A percentile compares a stretch with the other conserved stretches of the same genome.
Conservation (phyloP, 768 basidiomycete genomes). For the Kwoniella botswanensis region DNA sequence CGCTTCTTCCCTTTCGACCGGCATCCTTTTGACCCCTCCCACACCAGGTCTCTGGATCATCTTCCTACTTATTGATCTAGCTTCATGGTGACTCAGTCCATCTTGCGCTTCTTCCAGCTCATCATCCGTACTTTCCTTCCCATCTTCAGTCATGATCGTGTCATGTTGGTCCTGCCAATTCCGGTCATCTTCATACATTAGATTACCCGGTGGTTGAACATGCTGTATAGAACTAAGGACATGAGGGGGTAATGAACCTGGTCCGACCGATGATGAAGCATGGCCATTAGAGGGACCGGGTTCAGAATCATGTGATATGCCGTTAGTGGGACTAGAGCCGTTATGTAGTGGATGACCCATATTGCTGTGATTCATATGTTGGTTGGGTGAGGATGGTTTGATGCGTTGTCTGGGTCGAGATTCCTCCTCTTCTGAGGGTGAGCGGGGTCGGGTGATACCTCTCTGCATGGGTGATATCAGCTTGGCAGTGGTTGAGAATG, state of each 20-base stretch:
- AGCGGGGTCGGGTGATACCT: slow-evolving; percentile 34
- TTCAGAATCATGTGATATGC: slow-evolving; percentile 4
- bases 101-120: slow-evolving; percentile 11
- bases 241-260: slow-evolving; percentile 20
- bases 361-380: slow-evolving; percentile 3
- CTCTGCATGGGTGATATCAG: slow-evolving; percentile 37
- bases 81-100: neutral
- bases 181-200: slow-evolving; percentile 53
- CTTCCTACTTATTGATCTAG: neutral
- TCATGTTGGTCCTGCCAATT: slow-evolving; percentile 33
- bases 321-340: slow-evolving; percentile 22
- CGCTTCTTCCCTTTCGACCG: slow-evolving; percentile 84
- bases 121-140: slow-evolving; percentile 17
- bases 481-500: neutral
- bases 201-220: slow-evolving; percentile 32
- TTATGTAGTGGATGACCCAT: slow-evolving; percentile 32
- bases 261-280: slow-evolving; percentile 3
- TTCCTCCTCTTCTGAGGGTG: slow-evolving; percentile 31
- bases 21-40: slow-evolving; percentile 40
- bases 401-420: slow-evolving; percentile 20
- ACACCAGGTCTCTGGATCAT: slow-evolving; percentile 8
- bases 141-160: slow-evolving; percentile 18
- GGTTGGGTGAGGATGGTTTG: slow-evolving; percentile 14
- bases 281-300: slow-evolving; percentile 30
- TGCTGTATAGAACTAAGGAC: slow-evolving; percentile 25